Evolutionary conservation across 140 eudicot genomes (phyloP).

Genomic region (Senecio squalidus): DNA sequence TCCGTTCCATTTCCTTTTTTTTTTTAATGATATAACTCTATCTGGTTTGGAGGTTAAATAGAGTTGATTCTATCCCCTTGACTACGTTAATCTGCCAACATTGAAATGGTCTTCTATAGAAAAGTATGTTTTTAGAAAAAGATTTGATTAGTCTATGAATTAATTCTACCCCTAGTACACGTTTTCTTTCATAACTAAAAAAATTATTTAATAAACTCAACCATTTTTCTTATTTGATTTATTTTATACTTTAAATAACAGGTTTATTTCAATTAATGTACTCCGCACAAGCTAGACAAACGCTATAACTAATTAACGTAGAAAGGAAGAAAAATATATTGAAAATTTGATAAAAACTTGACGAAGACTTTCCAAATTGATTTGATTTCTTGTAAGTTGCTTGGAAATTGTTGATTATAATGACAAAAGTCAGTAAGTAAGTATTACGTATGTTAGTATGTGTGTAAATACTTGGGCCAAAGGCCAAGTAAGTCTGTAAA

Average conservation of each 20-base stretch:
- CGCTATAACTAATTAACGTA: background rate
- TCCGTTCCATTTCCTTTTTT: conserved; percentile 6
- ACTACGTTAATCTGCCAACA: background rate
- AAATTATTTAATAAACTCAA: no score
- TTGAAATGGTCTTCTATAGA: conserved; percentile 5
- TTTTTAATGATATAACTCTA: conserved; percentile 1
- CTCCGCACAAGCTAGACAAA: background rate
- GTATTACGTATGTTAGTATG: no score
- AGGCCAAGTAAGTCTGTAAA: no score
- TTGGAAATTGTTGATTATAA: no score
- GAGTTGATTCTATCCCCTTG: conserved; percentile 1
- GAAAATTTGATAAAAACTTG: background rate
- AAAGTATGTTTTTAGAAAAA: background rate
- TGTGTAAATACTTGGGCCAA: no score
- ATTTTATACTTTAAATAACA: no score
- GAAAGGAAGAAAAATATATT: background rate
- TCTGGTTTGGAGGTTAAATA: background rate
- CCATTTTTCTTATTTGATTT: no score
- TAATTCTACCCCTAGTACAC: no score
- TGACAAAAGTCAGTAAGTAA: no score
- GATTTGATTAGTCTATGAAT: conserved; percentile 2
- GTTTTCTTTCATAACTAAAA: no score
- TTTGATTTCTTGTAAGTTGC: conserved; percentile 1
- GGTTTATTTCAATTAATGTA: no score
- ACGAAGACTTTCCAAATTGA: background rate